Base-by-base conservation (phyloP, 345 rosid species). In the Gossypium herbaceum region DNA sequence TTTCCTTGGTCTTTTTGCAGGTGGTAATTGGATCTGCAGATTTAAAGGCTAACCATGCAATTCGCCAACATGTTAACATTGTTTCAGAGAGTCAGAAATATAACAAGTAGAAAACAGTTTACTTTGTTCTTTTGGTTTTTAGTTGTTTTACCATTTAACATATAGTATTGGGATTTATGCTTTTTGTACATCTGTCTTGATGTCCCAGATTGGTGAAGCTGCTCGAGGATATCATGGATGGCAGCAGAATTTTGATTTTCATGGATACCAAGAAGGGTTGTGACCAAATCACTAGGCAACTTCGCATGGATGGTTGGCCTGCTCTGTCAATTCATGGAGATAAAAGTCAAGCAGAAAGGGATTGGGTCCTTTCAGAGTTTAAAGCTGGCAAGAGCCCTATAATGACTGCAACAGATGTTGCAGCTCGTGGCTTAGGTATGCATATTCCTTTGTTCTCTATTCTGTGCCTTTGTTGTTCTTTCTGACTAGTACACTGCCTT, bases 221-320 rank as follows among this genome's bases (percentile, higher is more conserved):
- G 85, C 90, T 95, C 34, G 99, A 95, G 82, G 99, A 95, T 82
- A 95, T 95, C 76, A 95, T 95, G 99, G 99, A 95, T 84, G 99
- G 99, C 43, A 93, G 98, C 83, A 87, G 98, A 47, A 91, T 95
- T 75, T 85, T 95, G 74, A 94, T 95, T 72, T 95, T 95, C 78
- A 86, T 95, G 83, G 99, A 95, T 80, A 95, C 99, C 3, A 95
- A 95, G 88, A 95, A 95, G 76, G 98, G 98, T 4, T 95, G 98
- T 84, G 99, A 95, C 81, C 98, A 95, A 79, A 83, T 95, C 71
- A 95, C 99, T 74, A 89, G 99, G 70, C 98, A 93, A 80, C 98
- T 95, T 75, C 99, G 99, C 59, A 89, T 90, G 96, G 99, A 95
- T 85, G 99, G 99, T 22, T 95, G 99, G 99, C 98, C 99, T 52